Percentiles rank a stretch among this genome's conserved stretches.
Conservation (phyloP, 257 asterid genomes). For the Solanum medicagineum region DNA sequence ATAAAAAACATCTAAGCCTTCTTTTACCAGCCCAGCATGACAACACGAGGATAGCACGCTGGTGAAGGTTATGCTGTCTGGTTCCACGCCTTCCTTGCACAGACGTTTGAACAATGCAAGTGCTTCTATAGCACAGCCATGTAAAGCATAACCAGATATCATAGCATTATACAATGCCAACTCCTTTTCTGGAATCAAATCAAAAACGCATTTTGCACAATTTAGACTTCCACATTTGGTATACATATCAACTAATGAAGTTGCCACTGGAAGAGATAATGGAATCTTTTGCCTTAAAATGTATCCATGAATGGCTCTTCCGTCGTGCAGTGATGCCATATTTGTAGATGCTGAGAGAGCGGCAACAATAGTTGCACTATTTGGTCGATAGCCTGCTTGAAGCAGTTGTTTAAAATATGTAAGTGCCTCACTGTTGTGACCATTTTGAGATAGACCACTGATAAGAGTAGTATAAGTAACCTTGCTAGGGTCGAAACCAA, state of each 20-base stretch:
- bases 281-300: slow-evolving; percentile 3
- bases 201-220: slow-evolving; percentile 2
- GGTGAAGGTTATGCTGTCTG: slow-evolving; percentile 17
- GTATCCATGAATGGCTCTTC: slow-evolving; percentile 18
- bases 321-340: slow-evolving; percentile 3
- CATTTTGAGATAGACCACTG: slow-evolving; percentile 13
- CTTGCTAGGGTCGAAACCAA: slow-evolving; percentile 7
- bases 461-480: slow-evolving; percentile 17
- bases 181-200: background rate
- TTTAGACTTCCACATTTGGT: slow-evolving; percentile 14
- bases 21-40: slow-evolving; percentile 7
- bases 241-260: slow-evolving; percentile 19
- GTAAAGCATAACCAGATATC: slow-evolving; percentile 19
- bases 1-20: background rate
- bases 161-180: slow-evolving; percentile 14
- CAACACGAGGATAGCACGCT: slow-evolving; percentile 16
- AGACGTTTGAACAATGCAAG: slow-evolving; percentile 3
- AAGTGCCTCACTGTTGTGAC: slow-evolving; percentile 6
- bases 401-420: slow-evolving; percentile 8
- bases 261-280: slow-evolving; percentile 7
- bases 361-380: slow-evolving; percentile 5
- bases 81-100: slow-evolving; percentile 1
- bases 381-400: slow-evolving; percentile 9
- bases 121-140: slow-evolving; percentile 13
- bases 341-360: slow-evolving; percentile 14